Percentiles rank a stretch among this genome's conserved stretches.
Evolutionary conservation across 2,329 filamentous ascomycete species (phyloP).

Genomic region (Botrytis fabae): DNA sequence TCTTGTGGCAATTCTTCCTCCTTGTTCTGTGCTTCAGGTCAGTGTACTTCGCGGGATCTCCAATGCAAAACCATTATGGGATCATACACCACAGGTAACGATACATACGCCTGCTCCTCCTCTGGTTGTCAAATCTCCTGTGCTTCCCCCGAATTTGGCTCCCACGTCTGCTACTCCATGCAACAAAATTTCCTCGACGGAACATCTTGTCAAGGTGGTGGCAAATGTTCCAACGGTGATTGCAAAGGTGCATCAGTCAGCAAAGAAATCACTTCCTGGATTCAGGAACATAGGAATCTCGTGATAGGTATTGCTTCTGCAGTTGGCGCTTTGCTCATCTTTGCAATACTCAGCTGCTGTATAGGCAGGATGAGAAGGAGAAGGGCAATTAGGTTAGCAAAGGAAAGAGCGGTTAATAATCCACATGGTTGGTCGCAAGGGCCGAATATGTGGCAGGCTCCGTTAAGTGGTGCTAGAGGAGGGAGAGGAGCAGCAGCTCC

Average conservation of each 20-base stretch:
- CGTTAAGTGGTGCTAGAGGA: not conserved
- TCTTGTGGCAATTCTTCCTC: constrained; percentile 60
- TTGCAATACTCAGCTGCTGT: constrained; percentile 69
- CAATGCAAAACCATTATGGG: constrained; percentile 89
- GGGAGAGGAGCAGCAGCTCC: not conserved
- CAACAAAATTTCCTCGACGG: constrained; percentile 94
- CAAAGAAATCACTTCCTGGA: constrained; percentile 73
- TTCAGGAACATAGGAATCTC: constrained; percentile 72
- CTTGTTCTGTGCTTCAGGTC: constrained; percentile 82
- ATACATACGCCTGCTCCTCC: constrained; percentile 76
- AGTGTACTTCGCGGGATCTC: constrained; percentile 87
- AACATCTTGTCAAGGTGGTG: constrained; percentile 78
- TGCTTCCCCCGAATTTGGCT: constrained; percentile 63
- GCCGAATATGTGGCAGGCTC: constrained; percentile 20
- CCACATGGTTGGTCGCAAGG: constrained; percentile 27
- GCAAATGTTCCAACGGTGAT: constrained; percentile 73
- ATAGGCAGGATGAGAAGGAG: constrained; percentile 51
- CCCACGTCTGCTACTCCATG: constrained; percentile 68
- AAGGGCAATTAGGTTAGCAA: constrained; percentile 14
- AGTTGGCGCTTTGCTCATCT: constrained; percentile 70
- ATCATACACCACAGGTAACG: constrained; percentile 67
- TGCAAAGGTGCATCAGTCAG: constrained; percentile 71
- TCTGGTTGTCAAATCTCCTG: constrained; percentile 77
- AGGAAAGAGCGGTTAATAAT: constrained; percentile 18
- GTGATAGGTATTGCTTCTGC: constrained; percentile 77